phyloP scores from a whole-genome alignment of 768 basidiomycete species.

The Bullera alba region DNA sequence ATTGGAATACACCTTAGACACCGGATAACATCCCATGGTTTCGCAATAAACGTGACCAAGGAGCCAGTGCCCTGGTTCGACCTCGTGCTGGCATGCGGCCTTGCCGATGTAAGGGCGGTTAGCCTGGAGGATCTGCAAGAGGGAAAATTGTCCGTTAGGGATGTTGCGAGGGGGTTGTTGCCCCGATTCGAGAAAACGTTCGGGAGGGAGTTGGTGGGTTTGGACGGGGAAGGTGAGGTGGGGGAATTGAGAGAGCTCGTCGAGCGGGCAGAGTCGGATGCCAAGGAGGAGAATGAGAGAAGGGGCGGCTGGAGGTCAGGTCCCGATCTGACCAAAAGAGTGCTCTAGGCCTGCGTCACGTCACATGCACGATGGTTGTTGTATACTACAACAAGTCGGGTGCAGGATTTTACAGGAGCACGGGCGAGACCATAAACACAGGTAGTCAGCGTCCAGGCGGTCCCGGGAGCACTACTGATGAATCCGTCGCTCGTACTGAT shows the following conservation, averaged over 20 bases:
- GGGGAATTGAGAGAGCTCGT: constrained; percentile 21
- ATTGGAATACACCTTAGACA: constrained; percentile 96
- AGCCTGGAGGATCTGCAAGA: constrained; percentile 40
- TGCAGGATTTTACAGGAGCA: too few species aligned
- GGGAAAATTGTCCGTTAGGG: constrained; percentile 10
- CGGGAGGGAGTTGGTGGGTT: constrained; percentile 17
- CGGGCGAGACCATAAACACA: too few species aligned
- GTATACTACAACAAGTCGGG: too few species aligned
- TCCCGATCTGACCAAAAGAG: constrained; percentile 16
- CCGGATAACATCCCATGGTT: constrained; percentile 88
- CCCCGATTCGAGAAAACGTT: constrained; percentile 29
- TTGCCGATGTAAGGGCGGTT: constrained; percentile 72
- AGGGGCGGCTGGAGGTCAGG: constrained; percentile 26
- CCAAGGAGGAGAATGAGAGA: constrained; percentile 10
- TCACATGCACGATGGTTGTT: too few species aligned
- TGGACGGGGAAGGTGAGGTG: constrained; percentile 7
- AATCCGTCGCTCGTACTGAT: too few species aligned
- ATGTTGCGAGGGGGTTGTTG: constrained; percentile 23
- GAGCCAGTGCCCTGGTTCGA: constrained; percentile 83
- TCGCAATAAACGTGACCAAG: constrained; percentile 78
- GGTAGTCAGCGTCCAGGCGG: too few species aligned
- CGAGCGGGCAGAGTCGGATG: constrained; percentile 26
- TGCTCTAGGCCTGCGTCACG: not conserved
- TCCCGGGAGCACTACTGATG: too few species aligned
- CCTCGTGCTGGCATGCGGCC: constrained; percentile 80